Conservation (phyloP, 2,329 filamentous ascomycete genomes). For the Trichophaea hybrida region DNA sequence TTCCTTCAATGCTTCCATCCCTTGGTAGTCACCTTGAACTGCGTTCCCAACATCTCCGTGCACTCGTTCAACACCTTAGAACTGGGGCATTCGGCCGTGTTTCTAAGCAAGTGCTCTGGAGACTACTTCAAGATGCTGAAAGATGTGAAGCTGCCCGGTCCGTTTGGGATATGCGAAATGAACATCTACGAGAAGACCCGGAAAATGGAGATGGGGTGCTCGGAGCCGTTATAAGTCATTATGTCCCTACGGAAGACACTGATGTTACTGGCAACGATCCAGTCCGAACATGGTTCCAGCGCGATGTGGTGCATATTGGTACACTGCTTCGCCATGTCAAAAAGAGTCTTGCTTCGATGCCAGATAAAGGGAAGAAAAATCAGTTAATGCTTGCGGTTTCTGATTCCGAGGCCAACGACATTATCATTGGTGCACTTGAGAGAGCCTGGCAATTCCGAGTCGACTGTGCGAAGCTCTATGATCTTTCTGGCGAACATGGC, state of each 20-base stretch:
- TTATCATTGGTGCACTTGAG: constrained; percentile 51
- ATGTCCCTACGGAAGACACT: constrained; percentile 25
- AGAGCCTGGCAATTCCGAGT: constrained; percentile 39
- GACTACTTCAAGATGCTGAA: constrained; percentile 75
- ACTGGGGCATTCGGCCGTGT: constrained; percentile 48
- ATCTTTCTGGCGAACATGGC: constrained; percentile 12
- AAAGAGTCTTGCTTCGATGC: constrained; percentile 9
- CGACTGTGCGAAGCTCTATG: constrained; percentile 16
- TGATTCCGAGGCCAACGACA: constrained; percentile 55
- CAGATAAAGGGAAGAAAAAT: constrained; percentile 13
- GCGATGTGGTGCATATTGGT: constrained; percentile 12
- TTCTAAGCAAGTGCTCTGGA: constrained; percentile 57
- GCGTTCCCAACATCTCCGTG: constrained; percentile 57
- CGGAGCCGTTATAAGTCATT: constrained; percentile 17
- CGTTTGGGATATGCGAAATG: constrained; percentile 60
- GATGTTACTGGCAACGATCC: constrained; percentile 31
- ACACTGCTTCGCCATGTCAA: constrained; percentile 14
- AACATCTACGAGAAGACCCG: constrained; percentile 20
- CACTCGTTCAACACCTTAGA: constrained; percentile 57
- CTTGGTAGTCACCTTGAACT: constrained; percentile 67
- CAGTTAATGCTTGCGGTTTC: constrained; percentile 8
- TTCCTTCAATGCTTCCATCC: constrained; percentile 58
- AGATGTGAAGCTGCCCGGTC: constrained; percentile 67
- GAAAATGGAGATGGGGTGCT: constrained; percentile 22
- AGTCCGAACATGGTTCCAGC: constrained; percentile 21